Evolutionary conservation across 306 rosid species (phyloP).

Genomic region (Begonia fuchsioides): DNA sequence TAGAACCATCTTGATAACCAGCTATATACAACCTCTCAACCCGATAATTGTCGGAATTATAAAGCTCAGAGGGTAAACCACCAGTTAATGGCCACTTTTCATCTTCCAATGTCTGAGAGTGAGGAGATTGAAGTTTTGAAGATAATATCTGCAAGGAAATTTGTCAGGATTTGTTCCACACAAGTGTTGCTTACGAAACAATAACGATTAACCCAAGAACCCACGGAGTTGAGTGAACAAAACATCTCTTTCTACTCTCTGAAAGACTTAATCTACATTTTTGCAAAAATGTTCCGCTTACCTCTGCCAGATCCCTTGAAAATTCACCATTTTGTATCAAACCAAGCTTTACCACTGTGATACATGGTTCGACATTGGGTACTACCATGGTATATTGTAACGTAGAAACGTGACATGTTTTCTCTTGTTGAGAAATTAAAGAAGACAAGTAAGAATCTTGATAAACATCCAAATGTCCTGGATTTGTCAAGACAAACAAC

Average conservation of each 20-base stretch:
- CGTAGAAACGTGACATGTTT: slow-evolving; percentile 21
- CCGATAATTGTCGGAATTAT: slow-evolving; percentile 25
- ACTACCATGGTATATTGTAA: slow-evolving; percentile 37
- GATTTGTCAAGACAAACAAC: slow-evolving; percentile 58
- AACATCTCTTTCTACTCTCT: background rate
- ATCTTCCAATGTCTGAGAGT: slow-evolving; percentile 17
- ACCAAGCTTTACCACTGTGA: slow-evolving; percentile 51
- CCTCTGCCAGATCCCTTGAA: slow-evolving; percentile 44
- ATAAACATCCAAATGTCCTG: slow-evolving; percentile 63
- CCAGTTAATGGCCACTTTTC: slow-evolving; percentile 70
- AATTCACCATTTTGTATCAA: slow-evolving; percentile 30
- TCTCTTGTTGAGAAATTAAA: slow-evolving; percentile 34
- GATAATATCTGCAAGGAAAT: slow-evolving; percentile 32
- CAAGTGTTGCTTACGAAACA: background rate
- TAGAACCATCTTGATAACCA: slow-evolving; percentile 84
- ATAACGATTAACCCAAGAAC: background rate
- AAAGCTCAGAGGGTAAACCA: slow-evolving; percentile 47
- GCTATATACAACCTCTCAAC: slow-evolving; percentile 51
- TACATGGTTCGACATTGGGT: slow-evolving; percentile 56
- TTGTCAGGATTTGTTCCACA: background rate
- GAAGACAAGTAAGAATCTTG: slow-evolving; percentile 35
- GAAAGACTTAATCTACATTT: background rate
- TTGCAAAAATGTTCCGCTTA: slow-evolving; percentile 11
- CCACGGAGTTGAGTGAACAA: background rate
- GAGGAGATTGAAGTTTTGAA: slow-evolving; percentile 24